Evolutionary conservation across 805 yeast genomes (phyloP), one percentile per base, ranked within the genome.

Genomic region (Barnettozyma populi): DNA sequence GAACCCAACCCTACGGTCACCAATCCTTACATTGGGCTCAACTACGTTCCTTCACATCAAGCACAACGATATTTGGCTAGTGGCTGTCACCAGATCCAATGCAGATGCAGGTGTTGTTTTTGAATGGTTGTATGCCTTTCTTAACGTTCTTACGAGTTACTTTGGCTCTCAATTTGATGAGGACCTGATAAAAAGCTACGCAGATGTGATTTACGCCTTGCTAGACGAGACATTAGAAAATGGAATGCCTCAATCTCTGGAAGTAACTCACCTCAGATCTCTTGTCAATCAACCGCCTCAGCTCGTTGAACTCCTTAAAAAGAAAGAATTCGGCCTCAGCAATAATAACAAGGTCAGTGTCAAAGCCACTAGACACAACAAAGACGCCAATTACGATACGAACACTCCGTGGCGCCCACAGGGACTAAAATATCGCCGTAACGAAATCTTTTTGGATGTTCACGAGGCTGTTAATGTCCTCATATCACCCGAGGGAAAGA

Each of bases 11-110:
- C 68, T 73, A n/a, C 69, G 82, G 52, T 77, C 88, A 0, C 92
- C 94, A 0, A 74, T 86, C 1, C 68, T 92, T 39, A 94, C 98
- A 0, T 68, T 94, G 39, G 98, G 98, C 1, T 87, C 96, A 0
- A 94, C 98, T 0, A 84, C 96, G 0, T 94, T 92, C 61, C 74
- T 89, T 46, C 90, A 89, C 60, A 82, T 87, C 42, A 79, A 78
- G 53, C 71, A 75, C 25, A 71, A 73, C 13, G 70, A 74, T 44
- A 57, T 92, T 14, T 94, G 95, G 85, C 57, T 89, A 8, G 95
- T 90, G 10, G 95, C 90, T 0, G 90, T 90, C n/a, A 80, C 95
- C 1, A 76, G 97, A 52, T 83, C 89, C 38, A 94, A 92, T 61
- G 87, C 84, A 34, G 97, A 92, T 62, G 90, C 90, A 31, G 79